A percentile compares a stretch with the other conserved stretches of the same genome.
Conservation (phyloP, 768 basidiomycete genomes). For the Exidia glandulosa region DNA sequence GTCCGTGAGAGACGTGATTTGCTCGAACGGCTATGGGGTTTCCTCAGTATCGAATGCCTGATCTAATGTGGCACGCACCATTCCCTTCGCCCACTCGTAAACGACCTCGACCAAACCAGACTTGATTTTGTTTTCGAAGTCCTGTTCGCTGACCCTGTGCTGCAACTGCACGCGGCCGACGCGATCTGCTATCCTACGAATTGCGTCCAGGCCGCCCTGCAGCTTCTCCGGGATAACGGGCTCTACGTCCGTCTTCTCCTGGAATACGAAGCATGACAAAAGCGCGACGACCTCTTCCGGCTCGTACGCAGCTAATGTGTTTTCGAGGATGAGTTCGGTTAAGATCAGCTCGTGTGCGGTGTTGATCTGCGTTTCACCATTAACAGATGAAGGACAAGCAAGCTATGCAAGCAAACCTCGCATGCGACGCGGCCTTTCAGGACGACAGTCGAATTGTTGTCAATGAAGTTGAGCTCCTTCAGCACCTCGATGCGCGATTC, state of each 20-base stretch:
- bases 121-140: conserved; percentile 70
- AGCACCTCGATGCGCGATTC: conserved; percentile 88
- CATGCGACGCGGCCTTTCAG: conserved; percentile 97
- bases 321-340: conserved; percentile 94
- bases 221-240: conserved; percentile 73
- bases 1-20: conserved; percentile 87
- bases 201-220: conserved; percentile 67
- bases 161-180: conserved; percentile 71
- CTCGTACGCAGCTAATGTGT: conserved; percentile 79
- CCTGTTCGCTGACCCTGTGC: conserved; percentile 69
- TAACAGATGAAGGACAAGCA: not conserved
- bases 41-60: not conserved
- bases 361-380: too few relatives aligned
- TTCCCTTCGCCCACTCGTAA: conserved; percentile 98
- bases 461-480: conserved; percentile 84
- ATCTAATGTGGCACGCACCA: conserved; percentile 44
- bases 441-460: conserved; percentile 89
- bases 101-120: conserved; percentile 92
- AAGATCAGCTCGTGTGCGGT: conserved; percentile 94
- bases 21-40: conserved; percentile 72
- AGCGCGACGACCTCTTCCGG: conserved; percentile 95
- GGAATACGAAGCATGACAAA: conserved; percentile 93
- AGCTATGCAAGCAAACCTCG: conserved; percentile 46
- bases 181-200: conserved; percentile 65
- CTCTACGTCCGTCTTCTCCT: conserved; percentile 91